Evolutionary conservation across 306 rosid genomes (phyloP).

Genomic region (Cicer cuneatum): DNA sequence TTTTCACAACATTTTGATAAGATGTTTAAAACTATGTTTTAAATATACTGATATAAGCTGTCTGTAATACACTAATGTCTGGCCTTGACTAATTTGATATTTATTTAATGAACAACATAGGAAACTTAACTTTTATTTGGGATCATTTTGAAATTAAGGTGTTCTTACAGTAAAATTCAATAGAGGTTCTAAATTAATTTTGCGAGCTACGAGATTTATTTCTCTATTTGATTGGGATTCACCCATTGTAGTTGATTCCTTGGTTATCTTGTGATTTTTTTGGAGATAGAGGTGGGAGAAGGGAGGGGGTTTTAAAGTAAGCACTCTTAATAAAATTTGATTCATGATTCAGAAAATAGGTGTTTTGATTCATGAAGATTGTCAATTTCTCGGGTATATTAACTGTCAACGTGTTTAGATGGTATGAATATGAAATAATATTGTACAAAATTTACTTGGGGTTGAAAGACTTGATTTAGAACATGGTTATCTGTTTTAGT

Average conservation of each 20-base stretch:
- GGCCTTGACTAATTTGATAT: background rate
- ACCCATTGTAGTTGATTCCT: background rate
- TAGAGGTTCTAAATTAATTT: background rate
- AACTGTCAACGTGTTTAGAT: background rate
- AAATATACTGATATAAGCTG: constrained; percentile 20
- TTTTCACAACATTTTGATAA: constrained; percentile 18
- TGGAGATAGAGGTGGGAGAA: too few relatives aligned
- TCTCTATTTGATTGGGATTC: background rate
- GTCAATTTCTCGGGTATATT: background rate
- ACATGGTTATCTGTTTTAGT: too few relatives aligned
- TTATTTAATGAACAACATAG: constrained; percentile 5
- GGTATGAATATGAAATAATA: too few relatives aligned
- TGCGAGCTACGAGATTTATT: background rate
- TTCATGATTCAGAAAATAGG: background rate
- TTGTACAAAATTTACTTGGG: too few relatives aligned
- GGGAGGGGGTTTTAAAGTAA: too few relatives aligned
- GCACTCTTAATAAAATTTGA: too few relatives aligned
- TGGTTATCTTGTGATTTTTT: background rate
- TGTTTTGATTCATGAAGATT: background rate
- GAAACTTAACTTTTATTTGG: background rate
- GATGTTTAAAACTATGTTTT: constrained; percentile 19
- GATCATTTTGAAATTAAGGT: background rate
- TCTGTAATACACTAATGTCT: background rate
- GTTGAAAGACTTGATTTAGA: too few relatives aligned
- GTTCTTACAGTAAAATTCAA: background rate